A percentile compares a stretch with the other conserved stretches of the same genome.
phyloP scores from a whole-genome alignment of 768 basidiomycete species.

The Strobilomyces echinocephalus region DNA sequence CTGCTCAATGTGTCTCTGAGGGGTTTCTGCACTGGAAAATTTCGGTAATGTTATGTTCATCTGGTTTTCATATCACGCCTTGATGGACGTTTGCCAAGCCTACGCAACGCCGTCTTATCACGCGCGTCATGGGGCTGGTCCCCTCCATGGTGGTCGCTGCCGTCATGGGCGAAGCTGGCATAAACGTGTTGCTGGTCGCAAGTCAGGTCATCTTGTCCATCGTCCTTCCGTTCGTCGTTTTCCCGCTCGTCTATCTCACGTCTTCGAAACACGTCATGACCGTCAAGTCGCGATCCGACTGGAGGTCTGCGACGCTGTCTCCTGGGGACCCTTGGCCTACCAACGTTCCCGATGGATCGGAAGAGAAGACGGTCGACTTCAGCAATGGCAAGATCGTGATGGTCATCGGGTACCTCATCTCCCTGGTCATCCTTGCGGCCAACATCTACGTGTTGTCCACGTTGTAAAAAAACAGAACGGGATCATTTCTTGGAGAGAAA shows the following conservation, averaged over 20 bases:
- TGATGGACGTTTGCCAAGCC: conserved; percentile 44
- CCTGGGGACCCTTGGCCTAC: background rate
- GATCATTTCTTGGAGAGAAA: background rate
- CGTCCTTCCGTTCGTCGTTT: conserved; percentile 79
- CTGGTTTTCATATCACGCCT: conserved; percentile 21
- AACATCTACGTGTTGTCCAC: conserved; percentile 73
- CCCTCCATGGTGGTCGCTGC: conserved; percentile 79
- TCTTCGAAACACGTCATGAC: conserved; percentile 65
- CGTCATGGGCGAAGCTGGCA: conserved; percentile 61
- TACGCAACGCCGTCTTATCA: conserved; percentile 72
- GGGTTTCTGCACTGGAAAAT: conserved; percentile 86
- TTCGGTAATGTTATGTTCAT: conserved; percentile 44
- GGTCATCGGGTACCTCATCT: conserved; percentile 52
- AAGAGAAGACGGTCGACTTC: conserved; percentile 48
- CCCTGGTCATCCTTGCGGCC: conserved; percentile 61
- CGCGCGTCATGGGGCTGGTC: conserved; percentile 75
- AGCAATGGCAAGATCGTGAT: conserved; percentile 54
- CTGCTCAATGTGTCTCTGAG: conserved; percentile 87
- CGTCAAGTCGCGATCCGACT: conserved; percentile 32
- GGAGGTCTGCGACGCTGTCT: background rate
- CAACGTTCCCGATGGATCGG: background rate
- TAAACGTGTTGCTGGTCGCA: conserved; percentile 75
- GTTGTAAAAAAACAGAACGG: conserved; percentile 28
- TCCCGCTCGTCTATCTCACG: conserved; percentile 76
- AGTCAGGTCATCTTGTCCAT: conserved; percentile 83